Percentiles rank a stretch among this genome's conserved stretches.
These are phyloP conservation scores for Cladochytrium tenue DNA, from an alignment of 371 early-diverging fungal species.

Conservation along the genomic window DNA sequence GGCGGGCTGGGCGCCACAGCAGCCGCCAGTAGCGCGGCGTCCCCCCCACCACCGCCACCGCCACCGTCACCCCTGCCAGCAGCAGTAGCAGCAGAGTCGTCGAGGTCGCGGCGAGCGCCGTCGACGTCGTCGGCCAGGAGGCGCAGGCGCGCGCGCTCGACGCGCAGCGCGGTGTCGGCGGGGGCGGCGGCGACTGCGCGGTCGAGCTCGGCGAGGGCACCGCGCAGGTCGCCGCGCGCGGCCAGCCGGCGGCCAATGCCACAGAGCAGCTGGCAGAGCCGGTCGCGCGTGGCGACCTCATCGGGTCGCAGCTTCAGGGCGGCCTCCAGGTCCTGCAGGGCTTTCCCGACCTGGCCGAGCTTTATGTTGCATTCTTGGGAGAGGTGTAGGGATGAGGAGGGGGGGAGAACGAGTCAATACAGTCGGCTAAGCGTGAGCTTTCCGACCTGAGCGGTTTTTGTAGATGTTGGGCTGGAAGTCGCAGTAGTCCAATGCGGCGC, in stretches of 20 bases:
- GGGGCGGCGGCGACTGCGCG: slow-evolving; percentile 21
- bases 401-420: background rate
- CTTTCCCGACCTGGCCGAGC: slow-evolving; percentile 11
- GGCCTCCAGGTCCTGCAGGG: slow-evolving; percentile 17
- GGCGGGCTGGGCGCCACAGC: too few species aligned
- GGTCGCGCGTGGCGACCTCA: slow-evolving; percentile 22
- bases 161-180: background rate
- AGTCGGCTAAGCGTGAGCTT: background rate
- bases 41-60: too few species aligned
- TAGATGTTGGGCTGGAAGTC: slow-evolving; percentile 24
- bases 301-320: slow-evolving; percentile 19
- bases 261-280: slow-evolving; percentile 22
- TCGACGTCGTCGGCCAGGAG: too few species aligned
- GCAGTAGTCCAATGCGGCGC: slow-evolving; percentile 26
- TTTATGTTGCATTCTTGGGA: slow-evolving; percentile 24
- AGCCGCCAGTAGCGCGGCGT: too few species aligned
- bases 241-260: slow-evolving; percentile 16
- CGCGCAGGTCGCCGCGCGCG: slow-evolving; percentile 15
- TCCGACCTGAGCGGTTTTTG: slow-evolving; percentile 42
- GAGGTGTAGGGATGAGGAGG: background rate
- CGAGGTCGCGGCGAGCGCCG: too few species aligned
- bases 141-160: slow-evolving; percentile 4
- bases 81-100: too few species aligned
- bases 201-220: slow-evolving; percentile 21
- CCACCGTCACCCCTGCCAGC: too few species aligned